A percentile compares a stretch with the other conserved stretches of the same genome.
These are phyloP conservation scores for Podospora conica DNA, from an alignment of 495 filamentous ascomycete species.

Conservation along the genomic window DNA sequence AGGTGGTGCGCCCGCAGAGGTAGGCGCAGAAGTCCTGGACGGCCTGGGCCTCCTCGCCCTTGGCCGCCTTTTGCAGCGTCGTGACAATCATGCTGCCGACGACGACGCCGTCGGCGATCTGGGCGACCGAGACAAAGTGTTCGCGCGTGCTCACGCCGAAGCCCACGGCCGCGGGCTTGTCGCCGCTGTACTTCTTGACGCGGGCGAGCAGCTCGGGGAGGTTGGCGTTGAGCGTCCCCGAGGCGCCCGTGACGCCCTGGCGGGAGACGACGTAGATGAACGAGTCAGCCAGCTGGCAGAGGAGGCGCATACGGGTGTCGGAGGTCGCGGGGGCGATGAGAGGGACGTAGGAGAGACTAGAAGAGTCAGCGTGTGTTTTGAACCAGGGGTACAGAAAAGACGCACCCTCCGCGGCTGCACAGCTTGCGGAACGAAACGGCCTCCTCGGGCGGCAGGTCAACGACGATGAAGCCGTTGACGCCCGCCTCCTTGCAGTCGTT, in stretches of 20 bases:
- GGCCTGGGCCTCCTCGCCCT: constrained; percentile 62
- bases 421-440: constrained; percentile 83
- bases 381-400: no score
- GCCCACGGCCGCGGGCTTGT: constrained; percentile 83
- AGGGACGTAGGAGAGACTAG: constrained; percentile 81
- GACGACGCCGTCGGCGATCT: constrained; percentile 90
- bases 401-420: constrained; percentile 68
- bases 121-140: constrained; percentile 80
- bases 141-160: constrained; percentile 95
- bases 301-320: constrained; percentile 84
- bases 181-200: constrained; percentile 89
- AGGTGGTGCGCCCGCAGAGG: constrained; percentile 60
- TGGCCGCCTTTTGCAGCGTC: constrained; percentile 61
- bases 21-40: constrained; percentile 82
- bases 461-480: constrained; percentile 96
- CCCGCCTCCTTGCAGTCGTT: constrained; percentile 78
- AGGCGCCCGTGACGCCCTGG: constrained; percentile 94
- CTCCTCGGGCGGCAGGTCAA: constrained; percentile 95
- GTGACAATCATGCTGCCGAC: constrained; percentile 93
- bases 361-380: background rate
- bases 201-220: constrained; percentile 73
- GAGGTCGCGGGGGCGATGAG: constrained; percentile 92
- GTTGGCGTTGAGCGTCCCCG: constrained; percentile 69
- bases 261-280: constrained; percentile 99
- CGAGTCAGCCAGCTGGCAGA: constrained; percentile 95